Conservation (phyloP, 768 basidiomycete species). For the Pisolithus sp. region DNA sequence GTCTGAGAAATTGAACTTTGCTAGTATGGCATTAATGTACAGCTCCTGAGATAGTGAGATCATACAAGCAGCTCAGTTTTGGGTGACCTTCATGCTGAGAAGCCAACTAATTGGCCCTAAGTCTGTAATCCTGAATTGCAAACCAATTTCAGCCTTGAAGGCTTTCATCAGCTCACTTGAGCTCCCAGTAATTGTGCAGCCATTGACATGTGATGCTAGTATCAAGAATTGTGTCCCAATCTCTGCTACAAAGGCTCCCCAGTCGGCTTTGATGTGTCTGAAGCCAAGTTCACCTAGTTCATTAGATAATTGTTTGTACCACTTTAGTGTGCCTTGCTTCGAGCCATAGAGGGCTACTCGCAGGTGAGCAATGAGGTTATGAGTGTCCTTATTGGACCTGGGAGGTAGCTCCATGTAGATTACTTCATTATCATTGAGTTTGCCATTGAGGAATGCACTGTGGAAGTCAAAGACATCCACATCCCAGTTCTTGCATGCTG, state of each 20-base stretch:
- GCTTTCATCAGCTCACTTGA: neutral
- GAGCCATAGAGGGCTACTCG: constrained; percentile 1
- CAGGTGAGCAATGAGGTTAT: constrained; percentile 9
- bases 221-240: neutral
- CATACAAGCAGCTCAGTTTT: neutral
- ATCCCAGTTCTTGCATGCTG: constrained; percentile 22
- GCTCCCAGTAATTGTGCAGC: constrained; percentile 2
- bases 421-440: constrained; percentile 27
- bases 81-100: constrained; percentile 3
- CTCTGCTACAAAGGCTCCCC: constrained; percentile 1
- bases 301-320: neutral
- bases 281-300: neutral
- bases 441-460: constrained; percentile 33
- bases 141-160: constrained; percentile 3
- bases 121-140: neutral
- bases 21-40: neutral
- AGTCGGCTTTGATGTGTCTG: neutral
- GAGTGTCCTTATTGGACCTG: constrained; percentile 10
- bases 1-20: constrained; percentile 7
- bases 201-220: constrained; percentile 1
- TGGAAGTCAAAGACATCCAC: constrained; percentile 38
- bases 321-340: constrained; percentile 7
- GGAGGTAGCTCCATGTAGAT: constrained; percentile 41
- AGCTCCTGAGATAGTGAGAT: constrained; percentile 1
- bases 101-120: constrained; percentile 9